Evolutionary conservation across 2,329 filamentous ascomycete species (phyloP).

Genomic region (Chaetomium strumarium): DNA sequence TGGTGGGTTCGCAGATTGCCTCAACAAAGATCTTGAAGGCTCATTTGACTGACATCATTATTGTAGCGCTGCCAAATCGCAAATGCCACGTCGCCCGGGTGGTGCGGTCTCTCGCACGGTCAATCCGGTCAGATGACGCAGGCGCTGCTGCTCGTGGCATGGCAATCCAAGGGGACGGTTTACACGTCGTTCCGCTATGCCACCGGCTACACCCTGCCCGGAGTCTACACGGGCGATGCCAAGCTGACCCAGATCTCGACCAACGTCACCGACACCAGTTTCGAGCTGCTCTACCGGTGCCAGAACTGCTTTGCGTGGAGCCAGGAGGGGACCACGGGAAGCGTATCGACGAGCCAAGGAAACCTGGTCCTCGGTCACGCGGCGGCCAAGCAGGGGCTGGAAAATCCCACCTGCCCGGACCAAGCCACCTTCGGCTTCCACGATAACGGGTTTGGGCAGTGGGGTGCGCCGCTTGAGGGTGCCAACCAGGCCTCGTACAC

Average conservation of each 20-base stretch:
- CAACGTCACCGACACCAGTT: constrained; percentile 51
- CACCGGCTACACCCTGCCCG: constrained; percentile 53
- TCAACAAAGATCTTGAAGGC: background rate
- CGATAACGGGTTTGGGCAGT: constrained; percentile 47
- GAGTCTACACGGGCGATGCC: constrained; percentile 55
- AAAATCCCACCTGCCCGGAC: constrained; percentile 38
- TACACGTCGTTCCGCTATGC: constrained; percentile 53
- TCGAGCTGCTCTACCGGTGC: constrained; percentile 61
- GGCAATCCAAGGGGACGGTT: constrained; percentile 47
- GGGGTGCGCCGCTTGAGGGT: constrained; percentile 39
- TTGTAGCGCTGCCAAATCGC: constrained; percentile 41
- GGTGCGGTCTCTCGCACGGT: constrained; percentile 52
- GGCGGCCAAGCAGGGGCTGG: constrained; percentile 40
- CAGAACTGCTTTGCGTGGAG: constrained; percentile 51
- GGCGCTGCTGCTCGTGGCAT: constrained; percentile 52
- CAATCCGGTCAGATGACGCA: constrained; percentile 48
- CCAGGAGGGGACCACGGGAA: constrained; percentile 40
- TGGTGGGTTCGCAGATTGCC: constrained; percentile 30
- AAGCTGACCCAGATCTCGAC: constrained; percentile 55
- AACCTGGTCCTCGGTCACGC: constrained; percentile 50
- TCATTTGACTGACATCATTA: constrained; percentile 10
- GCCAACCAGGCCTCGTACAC: constrained; percentile 37
- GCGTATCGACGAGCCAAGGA: constrained; percentile 39
- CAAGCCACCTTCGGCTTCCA: constrained; percentile 47
- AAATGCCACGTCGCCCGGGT: constrained; percentile 44